Percentiles rank a stretch among this genome's conserved stretches.
Evolutionary conservation across 768 basidiomycete genomes (phyloP).

Genomic region (Brasilioporus rufonigricans): DNA sequence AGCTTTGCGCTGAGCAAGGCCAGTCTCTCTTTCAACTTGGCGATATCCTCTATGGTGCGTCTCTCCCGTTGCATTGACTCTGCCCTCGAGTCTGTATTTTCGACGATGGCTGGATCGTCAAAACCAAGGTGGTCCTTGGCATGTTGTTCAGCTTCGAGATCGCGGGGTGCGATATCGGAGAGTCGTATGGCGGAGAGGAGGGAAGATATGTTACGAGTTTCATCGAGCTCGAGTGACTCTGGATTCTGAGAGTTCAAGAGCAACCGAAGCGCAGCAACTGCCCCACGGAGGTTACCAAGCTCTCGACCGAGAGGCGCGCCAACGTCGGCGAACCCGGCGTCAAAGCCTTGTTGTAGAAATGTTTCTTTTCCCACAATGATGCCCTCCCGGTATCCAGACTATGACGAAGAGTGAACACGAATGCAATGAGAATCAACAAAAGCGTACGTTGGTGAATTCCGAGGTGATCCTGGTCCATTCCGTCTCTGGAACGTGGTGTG

Average conservation of each 20-base stretch:
- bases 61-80: neutral
- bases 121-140: conserved; percentile 68
- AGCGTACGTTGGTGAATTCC: conserved; percentile 67
- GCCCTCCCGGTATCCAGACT: conserved; percentile 97
- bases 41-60: conserved; percentile 42
- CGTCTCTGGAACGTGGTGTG: conserved; percentile 37
- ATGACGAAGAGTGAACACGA: neutral
- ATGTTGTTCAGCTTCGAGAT: conserved; percentile 77
- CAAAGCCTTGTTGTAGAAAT: conserved; percentile 87
- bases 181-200: conserved; percentile 62
- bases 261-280: conserved; percentile 58
- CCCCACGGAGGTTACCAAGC: conserved; percentile 76
- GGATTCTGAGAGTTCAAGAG: conserved; percentile 51
- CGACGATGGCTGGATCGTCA: too few relatives aligned
- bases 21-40: conserved; percentile 37
- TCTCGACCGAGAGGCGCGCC: conserved; percentile 77
- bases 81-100: too few relatives aligned
- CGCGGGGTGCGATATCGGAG: conserved; percentile 69
- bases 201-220: conserved; percentile 53
- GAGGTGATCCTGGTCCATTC: conserved; percentile 71
- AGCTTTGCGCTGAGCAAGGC: conserved; percentile 31
- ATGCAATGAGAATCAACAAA: neutral
- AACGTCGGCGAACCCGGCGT: conserved; percentile 71
- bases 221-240: conserved; percentile 27
- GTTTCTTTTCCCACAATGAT: conserved; percentile 90